Base-by-base conservation (phyloP, 2,329 filamentous ascomycete species). In the Cladosporium sp. region DNA sequence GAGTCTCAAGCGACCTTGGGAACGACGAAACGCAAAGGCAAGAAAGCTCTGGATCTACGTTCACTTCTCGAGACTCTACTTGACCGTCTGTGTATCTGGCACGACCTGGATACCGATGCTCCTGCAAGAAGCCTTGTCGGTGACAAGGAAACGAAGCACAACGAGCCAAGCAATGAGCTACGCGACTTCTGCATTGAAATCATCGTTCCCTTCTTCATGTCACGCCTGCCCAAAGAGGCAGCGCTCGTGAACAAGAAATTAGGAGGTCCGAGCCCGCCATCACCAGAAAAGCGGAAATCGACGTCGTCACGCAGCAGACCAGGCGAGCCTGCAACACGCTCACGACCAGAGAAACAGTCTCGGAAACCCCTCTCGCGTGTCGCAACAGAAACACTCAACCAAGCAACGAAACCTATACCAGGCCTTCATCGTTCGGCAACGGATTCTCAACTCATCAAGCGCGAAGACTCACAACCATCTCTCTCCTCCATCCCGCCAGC, bases 21-120 rank as follows among this genome's bases (percentile, higher is more conserved):
- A 14, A 40, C 61, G 31, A 68, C 64, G 23, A 65, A 60, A 67
- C 70, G 72, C 40, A 67, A 80, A 78, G 84, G 72, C 74, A 83
- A 70, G 70, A 74, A 73, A 8, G 80, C 86, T 65, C 85, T 89
- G 69, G 88, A 92, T 70, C 79, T 91, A 7, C 83, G 84, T 1
- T 79, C 88, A 8, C 81, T 91, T 23, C 80, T 93, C 5, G 91
- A 94, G 72, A 81, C 92, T 0, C 85, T 93, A 61, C 86, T 91
- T 8, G 91, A 95, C 76, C 88, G 90, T 56, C 80, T 95, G 28
- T 92, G 89, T 72, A 95, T 95, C 67, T 94, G 91, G 91, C 90
- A 93, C 73, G 92, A 91, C 3, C 88, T 91, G 8, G 87, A 88
- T n/a, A 40, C 40, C 79, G 87, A 26, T 86, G 90, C 68, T 85